Evolutionary conservation across 148 eudicot genomes (phyloP).

Genomic region (Heliosperma pusillum): DNA sequence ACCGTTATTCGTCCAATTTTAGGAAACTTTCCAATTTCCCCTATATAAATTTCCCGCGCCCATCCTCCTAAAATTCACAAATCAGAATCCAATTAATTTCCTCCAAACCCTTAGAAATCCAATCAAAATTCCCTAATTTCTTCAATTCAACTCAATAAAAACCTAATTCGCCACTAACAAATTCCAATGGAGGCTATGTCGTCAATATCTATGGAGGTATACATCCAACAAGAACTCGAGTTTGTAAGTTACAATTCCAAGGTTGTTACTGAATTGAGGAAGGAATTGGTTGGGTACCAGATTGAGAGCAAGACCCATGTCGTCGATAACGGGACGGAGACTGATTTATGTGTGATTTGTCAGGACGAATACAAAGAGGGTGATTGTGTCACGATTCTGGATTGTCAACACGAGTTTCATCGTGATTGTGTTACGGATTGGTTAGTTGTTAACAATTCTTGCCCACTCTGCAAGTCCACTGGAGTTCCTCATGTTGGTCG

Average conservation of each 20-base stretch:
- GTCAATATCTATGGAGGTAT: neutral
- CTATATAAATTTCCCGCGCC: no score
- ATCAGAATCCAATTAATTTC: no score
- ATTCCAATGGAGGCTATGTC: no score
- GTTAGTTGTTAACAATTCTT: neutral
- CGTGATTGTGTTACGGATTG: neutral
- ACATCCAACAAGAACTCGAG: neutral
- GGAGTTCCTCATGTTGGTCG: no score
- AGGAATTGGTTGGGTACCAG: neutral
- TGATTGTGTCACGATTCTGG: neutral
- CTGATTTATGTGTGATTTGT: neutral
- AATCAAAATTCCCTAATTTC: no score
- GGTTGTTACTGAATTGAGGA: neutral
- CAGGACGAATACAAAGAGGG: neutral
- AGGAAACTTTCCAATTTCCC: no score
- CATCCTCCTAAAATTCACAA: no score
- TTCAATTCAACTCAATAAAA: no score
- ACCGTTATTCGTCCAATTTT: no score
- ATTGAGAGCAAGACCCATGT: neutral
- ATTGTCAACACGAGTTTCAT: slow-evolving; percentile 1
- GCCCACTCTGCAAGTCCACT: no score
- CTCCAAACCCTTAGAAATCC: no score
- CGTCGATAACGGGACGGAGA: neutral
- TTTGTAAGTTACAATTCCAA: neutral
- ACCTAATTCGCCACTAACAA: no score